Base-by-base conservation (phyloP, 1,284 basidiomycete genomes). In the Moesziomyces parantarcticus region DNA sequence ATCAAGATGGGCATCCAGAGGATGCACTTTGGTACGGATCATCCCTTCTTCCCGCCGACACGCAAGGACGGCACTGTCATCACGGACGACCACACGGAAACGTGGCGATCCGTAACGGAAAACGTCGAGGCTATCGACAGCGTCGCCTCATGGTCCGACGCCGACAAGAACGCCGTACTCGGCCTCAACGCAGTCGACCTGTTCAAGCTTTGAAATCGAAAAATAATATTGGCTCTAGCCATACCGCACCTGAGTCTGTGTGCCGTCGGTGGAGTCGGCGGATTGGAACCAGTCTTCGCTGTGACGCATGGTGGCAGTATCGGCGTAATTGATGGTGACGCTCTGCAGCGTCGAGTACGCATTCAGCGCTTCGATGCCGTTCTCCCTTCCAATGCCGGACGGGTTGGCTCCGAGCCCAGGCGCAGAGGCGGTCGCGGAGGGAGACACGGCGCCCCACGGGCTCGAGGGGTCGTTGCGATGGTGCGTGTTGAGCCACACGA, bases 41-140 rank as follows among this genome's bases (percentile, higher is more conserved):
- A 93, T 82, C 92, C 92, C 1, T 94, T 94, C 87, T 94, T 94
- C 85, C 92, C 92, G 5, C 92, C 92, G 7, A 86, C 93, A 34
- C 86, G 86, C 50, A 63, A 67, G 20, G 86, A 87, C 41, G 50
- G 58, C 7, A 72, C 53, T 2, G 60, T 75, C 23, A 64, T 61
- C 69, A 91, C 67, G 7, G 50, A 57, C 22, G 52, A 54, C 23
- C 52, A 63, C 41, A 55, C 56, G 5, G 65, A 49, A 20, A 52
- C 89, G 77, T 93, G 92, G 92, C 88, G 86, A 84, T 92, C 91
- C 75, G 92, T 93, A 1, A 88, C 90, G 13, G 91, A 92, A 70
- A 94, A 93, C 81, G 80, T 93, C 57, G 89, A 90, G 57, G 92
- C 92, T 1, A 92, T 94, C 64, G 87, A 88, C 41, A 85, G 85